A percentile compares a stretch with the other conserved stretches of the same genome.
phyloP scores from a whole-genome alignment of 2,329 filamentous ascomycete genomes.

The Epichloe glyceriae region DNA sequence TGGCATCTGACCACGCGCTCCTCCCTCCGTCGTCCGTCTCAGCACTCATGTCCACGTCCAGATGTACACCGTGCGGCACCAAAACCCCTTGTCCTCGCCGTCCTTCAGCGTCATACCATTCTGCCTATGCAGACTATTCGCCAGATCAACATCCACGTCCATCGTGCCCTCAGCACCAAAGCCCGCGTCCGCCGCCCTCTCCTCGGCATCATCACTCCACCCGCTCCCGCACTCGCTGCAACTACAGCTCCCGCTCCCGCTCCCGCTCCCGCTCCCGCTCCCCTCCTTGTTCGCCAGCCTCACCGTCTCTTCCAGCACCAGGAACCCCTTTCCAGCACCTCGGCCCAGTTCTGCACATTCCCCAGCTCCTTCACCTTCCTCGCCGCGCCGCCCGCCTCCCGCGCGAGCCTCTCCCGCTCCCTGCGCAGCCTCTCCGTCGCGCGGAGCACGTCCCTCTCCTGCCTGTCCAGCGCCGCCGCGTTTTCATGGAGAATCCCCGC shows the following conservation, averaged over 20 bases:
- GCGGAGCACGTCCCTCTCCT: conserved; percentile 51
- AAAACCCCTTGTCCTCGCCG: conserved; percentile 6
- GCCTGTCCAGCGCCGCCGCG: conserved; percentile 47
- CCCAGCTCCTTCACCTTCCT: conserved; percentile 63
- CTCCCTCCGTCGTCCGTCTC: conserved; percentile 13
- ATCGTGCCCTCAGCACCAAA: conserved; percentile 10
- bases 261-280: conserved; percentile 6
- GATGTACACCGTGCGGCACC: conserved; percentile 7
- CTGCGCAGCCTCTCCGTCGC: conserved; percentile 46
- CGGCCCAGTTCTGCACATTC: conserved; percentile 77
- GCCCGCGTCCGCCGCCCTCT: conserved; percentile 1
- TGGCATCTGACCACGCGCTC: conserved; percentile 23
- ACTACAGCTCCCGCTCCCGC: conserved; percentile 19
- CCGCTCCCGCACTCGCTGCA: conserved; percentile 25
- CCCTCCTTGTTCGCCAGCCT: conserved; percentile 34
- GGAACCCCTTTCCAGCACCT: conserved; percentile 59
- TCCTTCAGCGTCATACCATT: background rate
- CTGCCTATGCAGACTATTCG: conserved; percentile 5
- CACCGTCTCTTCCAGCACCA: conserved; percentile 52
- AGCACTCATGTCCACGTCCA: conserved; percentile 11
- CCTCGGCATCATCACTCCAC: conserved; percentile 10
- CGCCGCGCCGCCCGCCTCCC: conserved; percentile 48
- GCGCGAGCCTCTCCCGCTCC: conserved; percentile 53
- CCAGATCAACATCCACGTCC: conserved; percentile 9
- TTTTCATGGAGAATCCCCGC: conserved; percentile 59